Base-by-base conservation (phyloP, 331 rosid species). In the Prunus yedoensis region DNA sequence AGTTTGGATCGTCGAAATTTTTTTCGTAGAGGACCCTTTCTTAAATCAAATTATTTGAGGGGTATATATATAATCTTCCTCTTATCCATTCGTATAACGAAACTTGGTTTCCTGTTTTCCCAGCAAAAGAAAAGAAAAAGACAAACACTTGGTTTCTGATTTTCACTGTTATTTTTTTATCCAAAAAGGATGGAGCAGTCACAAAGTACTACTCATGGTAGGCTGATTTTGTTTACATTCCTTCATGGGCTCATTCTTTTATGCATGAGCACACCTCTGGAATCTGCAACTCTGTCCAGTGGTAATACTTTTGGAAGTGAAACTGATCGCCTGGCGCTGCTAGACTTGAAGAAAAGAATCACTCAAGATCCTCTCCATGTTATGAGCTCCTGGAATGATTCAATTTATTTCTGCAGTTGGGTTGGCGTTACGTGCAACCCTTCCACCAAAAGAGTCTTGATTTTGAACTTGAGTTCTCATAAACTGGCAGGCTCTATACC, bases 391-490 rank as follows among this genome's bases (percentile, higher is more conserved):
- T 61, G 66, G 66, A 61, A 61, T 61, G 66, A 61, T 1, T 61
- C 43, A 43, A 1, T 61, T 10, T 2, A 28, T 61, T 28, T 61
- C 20, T 61, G 66, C 66, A 7, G 11, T 15, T 87, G 90, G 93
- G 14, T 21, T 4, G 94, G 94, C 17, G 69, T 91, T 32, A 79
- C 83, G 10, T 88, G 96, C 84, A 84, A 72, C n/a, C 4, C 3
- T 76, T 43, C 72, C 74, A 78, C 20, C 46, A 69, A 71, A 59
- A 74, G 87, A 73, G 87, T 87, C 25, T 18, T 54, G 38, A 10
- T 21, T 8, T 32, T 91, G 74, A 51, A 57, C 74, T 81, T 88
- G 5, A 9, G 30, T 28, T 56, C 8, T 23, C 30, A 21, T 1
- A 8, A 28, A 1, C 1, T 89, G 59, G 18, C 18, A 10, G 89